Evolutionary conservation across 2,329 filamentous ascomycete species (phyloP).

Genomic region (Xylariomycetidae sp.): DNA sequence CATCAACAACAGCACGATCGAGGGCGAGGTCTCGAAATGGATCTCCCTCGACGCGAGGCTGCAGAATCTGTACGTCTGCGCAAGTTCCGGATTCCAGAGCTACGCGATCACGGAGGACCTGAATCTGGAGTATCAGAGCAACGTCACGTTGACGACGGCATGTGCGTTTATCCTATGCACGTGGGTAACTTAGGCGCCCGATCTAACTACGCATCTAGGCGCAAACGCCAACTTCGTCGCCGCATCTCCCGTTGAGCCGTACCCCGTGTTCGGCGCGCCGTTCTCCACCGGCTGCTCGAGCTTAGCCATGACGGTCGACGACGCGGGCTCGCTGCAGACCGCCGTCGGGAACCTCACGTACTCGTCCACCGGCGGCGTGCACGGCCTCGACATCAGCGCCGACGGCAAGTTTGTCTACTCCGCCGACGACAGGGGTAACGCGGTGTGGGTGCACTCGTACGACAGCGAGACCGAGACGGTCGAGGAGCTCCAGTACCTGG

Average conservation of each 20-base stretch:
- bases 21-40: constrained; percentile 11
- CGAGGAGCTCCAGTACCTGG: constrained; percentile 14
- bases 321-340: constrained; percentile 10
- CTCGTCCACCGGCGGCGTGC: constrained; percentile 17
- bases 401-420: constrained; percentile 24
- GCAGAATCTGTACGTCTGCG: constrained; percentile 15
- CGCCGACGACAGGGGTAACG: constrained; percentile 26
- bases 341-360: constrained; percentile 15
- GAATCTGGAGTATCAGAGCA: constrained; percentile 11
- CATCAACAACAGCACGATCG: constrained; percentile 15
- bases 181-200: no score
- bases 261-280: constrained; percentile 17
- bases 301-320: constrained; percentile 17
- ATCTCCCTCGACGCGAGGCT: constrained; percentile 18
- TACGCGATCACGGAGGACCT: constrained; percentile 13
- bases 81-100: constrained; percentile 11
- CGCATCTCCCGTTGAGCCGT: constrained; percentile 9
- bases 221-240: constrained; percentile 14
- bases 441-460: constrained; percentile 24
- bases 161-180: no score
- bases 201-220: constrained; percentile 4
- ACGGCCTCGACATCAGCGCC: constrained; percentile 19
- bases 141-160: no score
- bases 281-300: constrained; percentile 16
- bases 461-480: constrained; percentile 15